phyloP scores from a whole-genome alignment of 2,329 filamentous ascomycete genomes.

The Sclerotinia nivalis region DNA sequence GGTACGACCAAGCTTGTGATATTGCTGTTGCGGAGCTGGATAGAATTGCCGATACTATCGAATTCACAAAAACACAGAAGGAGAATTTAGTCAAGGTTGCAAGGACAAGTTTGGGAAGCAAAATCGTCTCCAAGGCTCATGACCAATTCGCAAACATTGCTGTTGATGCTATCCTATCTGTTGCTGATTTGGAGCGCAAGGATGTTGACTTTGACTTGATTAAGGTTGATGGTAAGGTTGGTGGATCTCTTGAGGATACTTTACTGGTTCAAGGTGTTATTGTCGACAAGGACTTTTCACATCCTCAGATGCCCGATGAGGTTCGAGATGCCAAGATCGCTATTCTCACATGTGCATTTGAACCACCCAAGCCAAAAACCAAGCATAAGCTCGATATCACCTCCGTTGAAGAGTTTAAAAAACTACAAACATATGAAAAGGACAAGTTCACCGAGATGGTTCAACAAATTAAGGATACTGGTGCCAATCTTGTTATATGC shows the following conservation, averaged over 20 bases:
- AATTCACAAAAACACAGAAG: constrained; percentile 78
- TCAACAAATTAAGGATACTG: constrained; percentile 93
- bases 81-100: constrained; percentile 91
- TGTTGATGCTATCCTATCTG: constrained; percentile 93
- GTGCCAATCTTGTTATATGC: constrained; percentile 96
- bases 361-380: constrained; percentile 98
- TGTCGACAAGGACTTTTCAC: constrained; percentile 99
- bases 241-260: constrained; percentile 88
- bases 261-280: constrained; percentile 97
- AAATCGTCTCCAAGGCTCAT: constrained; percentile 98
- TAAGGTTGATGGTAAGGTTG: constrained; percentile 98
- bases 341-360: constrained; percentile 96
- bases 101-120: constrained; percentile 93
- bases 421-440: constrained; percentile 91
- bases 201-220: constrained; percentile 99
- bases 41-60: constrained; percentile 85
- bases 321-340: constrained; percentile 95
- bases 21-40: constrained; percentile 92
- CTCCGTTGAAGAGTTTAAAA: constrained; percentile 96
- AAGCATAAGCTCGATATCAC: constrained; percentile 99
- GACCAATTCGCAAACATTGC: constrained; percentile 98
- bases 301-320: constrained; percentile 97
- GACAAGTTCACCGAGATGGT: constrained; percentile 99
- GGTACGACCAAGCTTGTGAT: constrained; percentile 96
- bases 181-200: constrained; percentile 92